Percentiles rank a stretch among this genome's conserved stretches.
Evolutionary conservation across 1,284 basidiomycete genomes (phyloP).

Genomic region (Leccinum solheimii): DNA sequence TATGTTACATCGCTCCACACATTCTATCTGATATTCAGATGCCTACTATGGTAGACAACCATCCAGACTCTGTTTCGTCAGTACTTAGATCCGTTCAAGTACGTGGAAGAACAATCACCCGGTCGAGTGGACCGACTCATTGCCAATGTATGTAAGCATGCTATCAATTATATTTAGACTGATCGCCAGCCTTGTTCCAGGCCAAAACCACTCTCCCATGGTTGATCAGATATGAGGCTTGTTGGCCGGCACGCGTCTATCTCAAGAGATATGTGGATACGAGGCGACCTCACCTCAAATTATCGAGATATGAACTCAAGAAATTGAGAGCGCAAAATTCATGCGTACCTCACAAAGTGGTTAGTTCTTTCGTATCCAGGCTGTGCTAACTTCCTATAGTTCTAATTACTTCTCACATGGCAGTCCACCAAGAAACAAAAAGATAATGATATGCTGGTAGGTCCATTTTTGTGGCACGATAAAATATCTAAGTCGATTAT

Average conservation of each 20-base stretch:
- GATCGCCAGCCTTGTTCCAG: slow-evolving; percentile 5
- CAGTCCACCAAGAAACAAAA: background rate
- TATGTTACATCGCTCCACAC: background rate
- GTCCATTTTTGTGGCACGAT: background rate
- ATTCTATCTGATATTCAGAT: background rate
- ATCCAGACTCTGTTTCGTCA: slow-evolving; percentile 6
- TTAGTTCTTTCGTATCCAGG: background rate
- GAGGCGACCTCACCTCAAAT: slow-evolving; percentile 7
- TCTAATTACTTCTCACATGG: background rate
- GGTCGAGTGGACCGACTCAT: slow-evolving; percentile 13
- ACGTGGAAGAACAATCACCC: slow-evolving; percentile 19
- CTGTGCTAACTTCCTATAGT: background rate
- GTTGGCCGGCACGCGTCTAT: slow-evolving; percentile 25
- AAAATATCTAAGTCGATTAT: background rate
- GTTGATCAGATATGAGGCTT: slow-evolving; percentile 20
- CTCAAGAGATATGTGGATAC: slow-evolving; percentile 23
- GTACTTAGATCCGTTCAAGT: slow-evolving; percentile 15
- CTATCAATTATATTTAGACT: background rate
- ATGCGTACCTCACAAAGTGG: background rate
- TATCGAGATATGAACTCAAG: background rate
- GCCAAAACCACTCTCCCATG: slow-evolving; percentile 17
- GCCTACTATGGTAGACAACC: slow-evolving; percentile 7
- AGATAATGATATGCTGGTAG: background rate
- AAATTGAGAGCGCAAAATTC: background rate
- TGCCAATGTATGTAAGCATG: slow-evolving; percentile 2